phyloP scores from a whole-genome alignment of 2,329 filamentous ascomycete species.

The Aquanectria penicillioides region DNA sequence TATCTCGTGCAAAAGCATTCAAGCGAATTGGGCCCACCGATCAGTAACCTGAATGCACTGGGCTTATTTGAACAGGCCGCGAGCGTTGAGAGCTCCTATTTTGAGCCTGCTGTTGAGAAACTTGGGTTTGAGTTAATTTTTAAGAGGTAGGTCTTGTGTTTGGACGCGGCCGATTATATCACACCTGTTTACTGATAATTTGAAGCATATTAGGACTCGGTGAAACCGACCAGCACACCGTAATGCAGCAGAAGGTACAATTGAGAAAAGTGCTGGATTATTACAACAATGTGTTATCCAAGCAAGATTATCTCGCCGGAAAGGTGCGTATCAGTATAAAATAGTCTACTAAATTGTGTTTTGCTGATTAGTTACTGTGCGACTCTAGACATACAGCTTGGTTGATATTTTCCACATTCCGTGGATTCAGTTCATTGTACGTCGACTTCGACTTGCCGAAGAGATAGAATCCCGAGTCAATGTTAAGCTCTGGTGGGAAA shows the following conservation, averaged over 20 bases:
- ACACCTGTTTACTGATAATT: not conserved
- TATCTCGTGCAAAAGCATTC: not conserved
- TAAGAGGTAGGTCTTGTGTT: not conserved
- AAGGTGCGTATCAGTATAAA: not conserved
- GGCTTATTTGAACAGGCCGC: not conserved
- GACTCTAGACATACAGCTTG: not conserved
- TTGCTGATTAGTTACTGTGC: not conserved
- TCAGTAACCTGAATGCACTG: not conserved
- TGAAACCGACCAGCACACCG: not conserved
- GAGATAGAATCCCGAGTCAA: not conserved
- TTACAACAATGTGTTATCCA: not conserved
- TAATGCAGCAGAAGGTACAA: not conserved
- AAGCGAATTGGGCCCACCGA: not conserved
- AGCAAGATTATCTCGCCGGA: not conserved
- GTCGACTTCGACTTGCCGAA: not conserved
- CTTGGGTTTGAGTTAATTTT: constrained; percentile 5
- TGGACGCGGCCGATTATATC: not conserved
- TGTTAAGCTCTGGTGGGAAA: not conserved
- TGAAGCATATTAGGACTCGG: not conserved
- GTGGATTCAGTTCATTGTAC: not conserved
- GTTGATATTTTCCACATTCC: constrained; percentile 5
- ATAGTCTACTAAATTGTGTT: not conserved
- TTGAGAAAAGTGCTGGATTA: not conserved
- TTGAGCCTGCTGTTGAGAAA: not conserved
- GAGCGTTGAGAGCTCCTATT: not conserved